Percentiles rank a stretch among this genome's conserved stretches.
Evolutionary conservation across 2,329 filamentous ascomycete species (phyloP).

Genomic region (Colletotrichum lupini): DNA sequence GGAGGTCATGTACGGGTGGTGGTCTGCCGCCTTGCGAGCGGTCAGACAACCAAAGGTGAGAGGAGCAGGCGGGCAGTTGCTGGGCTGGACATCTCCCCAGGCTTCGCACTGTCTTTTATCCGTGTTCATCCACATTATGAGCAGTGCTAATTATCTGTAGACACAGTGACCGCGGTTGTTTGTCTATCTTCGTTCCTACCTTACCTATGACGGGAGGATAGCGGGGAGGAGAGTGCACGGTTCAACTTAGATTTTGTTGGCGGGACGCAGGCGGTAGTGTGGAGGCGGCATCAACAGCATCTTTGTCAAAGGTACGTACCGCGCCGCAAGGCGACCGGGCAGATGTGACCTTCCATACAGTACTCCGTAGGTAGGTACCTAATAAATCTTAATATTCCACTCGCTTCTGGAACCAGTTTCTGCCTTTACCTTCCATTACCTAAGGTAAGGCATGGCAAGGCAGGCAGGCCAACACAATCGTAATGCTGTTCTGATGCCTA

Average conservation of each 20-base stretch:
- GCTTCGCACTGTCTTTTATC: background rate
- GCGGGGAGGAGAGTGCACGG: constrained; percentile 28
- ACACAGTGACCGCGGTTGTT: constrained; percentile 14
- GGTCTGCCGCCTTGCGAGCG: constrained; percentile 9
- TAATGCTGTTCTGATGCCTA: too few relatives aligned
- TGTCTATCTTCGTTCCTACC: too few relatives aligned
- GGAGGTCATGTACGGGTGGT: background rate
- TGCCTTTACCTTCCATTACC: background rate
- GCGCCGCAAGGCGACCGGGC: background rate
- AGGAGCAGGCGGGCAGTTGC: constrained; percentile 1
- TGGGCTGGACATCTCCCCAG: background rate
- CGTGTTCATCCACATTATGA: accelerated
- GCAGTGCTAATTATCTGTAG: background rate
- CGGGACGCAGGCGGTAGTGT: constrained; percentile 9
- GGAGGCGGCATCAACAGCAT: background rate
- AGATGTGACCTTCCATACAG: background rate
- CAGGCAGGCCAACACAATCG: too few relatives aligned
- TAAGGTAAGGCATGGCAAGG: background rate
- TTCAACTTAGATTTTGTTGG: constrained; percentile 6
- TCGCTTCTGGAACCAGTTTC: background rate
- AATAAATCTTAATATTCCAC: background rate
- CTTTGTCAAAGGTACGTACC: constrained; percentile 7
- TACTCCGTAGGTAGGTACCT: too few relatives aligned
- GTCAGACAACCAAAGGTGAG: constrained; percentile 1
- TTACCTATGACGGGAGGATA: constrained; percentile 19